Base-by-base conservation (phyloP, 441 rosid genomes). In the Brassica hybrid region DNA sequence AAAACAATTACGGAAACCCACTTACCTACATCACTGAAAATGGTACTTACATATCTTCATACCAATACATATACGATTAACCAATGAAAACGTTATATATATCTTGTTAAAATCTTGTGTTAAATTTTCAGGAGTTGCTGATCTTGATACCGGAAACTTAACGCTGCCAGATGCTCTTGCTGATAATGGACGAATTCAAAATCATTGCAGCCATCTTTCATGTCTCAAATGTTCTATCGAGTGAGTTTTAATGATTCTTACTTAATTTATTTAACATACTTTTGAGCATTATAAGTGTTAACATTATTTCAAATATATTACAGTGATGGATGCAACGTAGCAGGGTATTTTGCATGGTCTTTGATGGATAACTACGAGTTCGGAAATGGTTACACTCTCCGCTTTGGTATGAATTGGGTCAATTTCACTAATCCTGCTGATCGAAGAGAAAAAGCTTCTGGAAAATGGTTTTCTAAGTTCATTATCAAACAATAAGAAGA, bases 401-500 rank as follows among this genome's bases (percentile, higher is more conserved):
- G 73, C 0, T 78, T 78, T 18, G 72, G 76, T 41, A 77, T 71
- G 80, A 77, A 77, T 30, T 77, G 76, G 81, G 76, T 77, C 32
- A 77, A 77, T 54, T 77, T 77, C 63, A 72, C 73, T n/a, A 77
- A 77, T 77, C 81, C 81, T 58, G 19, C 30, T 8, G 76, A 77
- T 30, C 19, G 76, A 43, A 66, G 0, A 9, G 61, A 71, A 12
- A 77, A 77, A 45, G 67, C 34, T 12, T 77, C 57, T 3, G 76
- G 62, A 13, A 66, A 59, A 32, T 66, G 76, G 76, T 77, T 12
- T 66, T 72, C 76, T 65, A 65, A 67, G 75, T 73, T 79, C 41
- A 56, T 56, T 3, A 76, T 74, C 8, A 80, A 83, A 12, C n/a
- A 61, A 23, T 60, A 60, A 59, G 14, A 27, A 6, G 13, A 8